Evolutionary conservation across 2,329 filamentous ascomycete species (phyloP), one percentile per base, ranked within the genome.

Genomic region (Aschersonia sp.): DNA sequence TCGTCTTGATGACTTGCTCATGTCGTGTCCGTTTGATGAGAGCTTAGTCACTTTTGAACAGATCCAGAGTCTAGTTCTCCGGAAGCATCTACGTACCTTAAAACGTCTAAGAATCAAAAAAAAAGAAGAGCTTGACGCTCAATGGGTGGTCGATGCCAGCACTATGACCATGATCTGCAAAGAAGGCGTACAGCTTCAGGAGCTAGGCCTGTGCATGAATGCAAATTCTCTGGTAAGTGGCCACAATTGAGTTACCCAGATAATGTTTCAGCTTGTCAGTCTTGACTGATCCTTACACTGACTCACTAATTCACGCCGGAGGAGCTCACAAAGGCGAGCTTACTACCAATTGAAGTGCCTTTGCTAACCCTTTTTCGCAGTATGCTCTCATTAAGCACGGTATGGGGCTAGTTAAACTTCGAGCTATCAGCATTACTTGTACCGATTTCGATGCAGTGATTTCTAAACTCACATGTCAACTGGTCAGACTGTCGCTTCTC

Each of bases 101-200:
- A 72, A 68, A 56, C 66, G 74, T 9, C 59, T 84, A 20, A 74
- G 81, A 68, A 73, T 84, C 53, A 75, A 77, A 55, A 79, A 82
- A 53, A 79, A 82, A 53, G 69, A 78, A 45, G 59, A 61, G 2
- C 59, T 58, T 31, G 68, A 70, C 43, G 58, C 62, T 5, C 61
- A 64, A 5, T 84, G 80, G 80, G 77, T 81, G 55, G 54, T 72
- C 4, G 71, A 81, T 48, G 66, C 72, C 43, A 76, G 73, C 58
- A 70, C 74, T 0, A 69, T 75, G 48, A 61, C 71, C 47, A 60
- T 78, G n/a, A 65, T 81, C 4, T 77, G 75, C 54, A 65, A 59
- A 4, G 66, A 64, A 30, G 78, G 74, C 1, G 64, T 59, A 44
- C 55, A 61, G 10, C 64, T 82, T 5, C 66, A 75, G 53, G 78